Percentiles rank a stretch among this genome's conserved stretches.
phyloP scores from a whole-genome alignment of 2,329 filamentous ascomycete genomes.

The Dactylellina leptospora region DNA sequence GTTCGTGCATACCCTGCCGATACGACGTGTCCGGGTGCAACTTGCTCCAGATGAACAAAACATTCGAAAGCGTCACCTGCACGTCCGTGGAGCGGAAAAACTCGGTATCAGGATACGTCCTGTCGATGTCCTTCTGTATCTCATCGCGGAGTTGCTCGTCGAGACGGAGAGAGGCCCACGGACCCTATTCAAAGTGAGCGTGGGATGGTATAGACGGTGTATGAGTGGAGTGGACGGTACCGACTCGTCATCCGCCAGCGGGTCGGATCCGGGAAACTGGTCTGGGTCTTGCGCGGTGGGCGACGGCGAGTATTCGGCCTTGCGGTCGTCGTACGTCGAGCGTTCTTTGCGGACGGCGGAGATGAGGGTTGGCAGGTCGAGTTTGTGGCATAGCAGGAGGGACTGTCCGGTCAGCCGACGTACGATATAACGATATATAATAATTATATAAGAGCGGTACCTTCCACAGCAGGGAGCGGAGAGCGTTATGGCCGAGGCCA shows the following conservation, averaged over 20 bases:
- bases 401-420: too few species aligned
- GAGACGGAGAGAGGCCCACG: conserved; percentile 84
- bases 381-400: conserved; percentile 46
- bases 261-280: conserved; percentile 66
- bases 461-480: conserved; percentile 48
- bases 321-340: conserved; percentile 54
- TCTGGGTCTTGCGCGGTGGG: conserved; percentile 44
- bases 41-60: conserved; percentile 94
- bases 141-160: conserved; percentile 86
- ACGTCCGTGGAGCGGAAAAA: conserved; percentile 84
- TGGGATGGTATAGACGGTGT: background rate
- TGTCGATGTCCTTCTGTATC: conserved; percentile 91
- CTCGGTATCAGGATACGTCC: conserved; percentile 86
- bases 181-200: conserved; percentile 59
- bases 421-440: too few species aligned
- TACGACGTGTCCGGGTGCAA: conserved; percentile 87
- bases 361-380: conserved; percentile 46
- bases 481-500: conserved; percentile 46
- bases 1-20: conserved; percentile 98
- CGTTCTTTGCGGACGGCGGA: conserved; percentile 54
- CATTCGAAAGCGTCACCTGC: conserved; percentile 83
- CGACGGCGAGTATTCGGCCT: conserved; percentile 44
- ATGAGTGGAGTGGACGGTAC: conserved; percentile 62
- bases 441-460: conserved; percentile 1
- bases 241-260: conserved; percentile 81